These are phyloP conservation scores for Clonostachys byssicola DNA, from an alignment of 2,329 filamentous ascomycete species.

Conservation along the genomic window DNA sequence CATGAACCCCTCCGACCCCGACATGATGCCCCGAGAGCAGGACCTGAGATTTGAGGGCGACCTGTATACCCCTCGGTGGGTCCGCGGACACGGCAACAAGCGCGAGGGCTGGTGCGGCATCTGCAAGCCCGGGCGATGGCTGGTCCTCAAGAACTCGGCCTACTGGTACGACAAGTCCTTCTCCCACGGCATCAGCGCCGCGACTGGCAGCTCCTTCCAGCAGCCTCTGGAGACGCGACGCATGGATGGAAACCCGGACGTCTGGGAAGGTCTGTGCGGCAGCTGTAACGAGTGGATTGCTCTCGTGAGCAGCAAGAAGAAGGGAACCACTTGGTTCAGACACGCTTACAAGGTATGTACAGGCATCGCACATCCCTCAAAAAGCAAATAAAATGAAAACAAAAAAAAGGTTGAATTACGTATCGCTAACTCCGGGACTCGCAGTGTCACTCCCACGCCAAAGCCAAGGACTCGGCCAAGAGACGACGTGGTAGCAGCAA, in stretches of 20 bases:
- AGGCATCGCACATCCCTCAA: not conserved
- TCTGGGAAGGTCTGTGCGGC: constrained; percentile 76
- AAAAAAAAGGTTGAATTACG: not conserved
- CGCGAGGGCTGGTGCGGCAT: constrained; percentile 88
- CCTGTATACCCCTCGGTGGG: constrained; percentile 79
- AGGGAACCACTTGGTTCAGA: constrained; percentile 88
- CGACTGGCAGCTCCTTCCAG: constrained; percentile 74
- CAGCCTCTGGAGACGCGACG: constrained; percentile 71
- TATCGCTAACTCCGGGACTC: constrained; percentile 9
- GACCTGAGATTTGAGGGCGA: constrained; percentile 76
- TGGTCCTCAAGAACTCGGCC: constrained; percentile 84
- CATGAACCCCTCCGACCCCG: constrained; percentile 74
- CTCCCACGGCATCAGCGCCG: constrained; percentile 80
- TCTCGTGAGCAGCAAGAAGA: constrained; percentile 81
- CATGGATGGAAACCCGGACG: constrained; percentile 76
- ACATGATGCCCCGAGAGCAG: constrained; percentile 74
- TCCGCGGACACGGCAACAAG: constrained; percentile 82
- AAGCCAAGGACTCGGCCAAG: constrained; percentile 68
- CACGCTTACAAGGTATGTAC: constrained; percentile 77
- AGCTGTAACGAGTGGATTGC: constrained; percentile 79
- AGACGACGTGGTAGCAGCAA: constrained; percentile 60
- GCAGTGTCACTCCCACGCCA: constrained; percentile 68
- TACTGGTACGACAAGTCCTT: constrained; percentile 95
- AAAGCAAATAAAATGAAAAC: not conserved
- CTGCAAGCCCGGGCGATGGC: constrained; percentile 81